Evolutionary conservation across 495 filamentous ascomycete species (phyloP).

Genomic region (Penicillium lividum): DNA sequence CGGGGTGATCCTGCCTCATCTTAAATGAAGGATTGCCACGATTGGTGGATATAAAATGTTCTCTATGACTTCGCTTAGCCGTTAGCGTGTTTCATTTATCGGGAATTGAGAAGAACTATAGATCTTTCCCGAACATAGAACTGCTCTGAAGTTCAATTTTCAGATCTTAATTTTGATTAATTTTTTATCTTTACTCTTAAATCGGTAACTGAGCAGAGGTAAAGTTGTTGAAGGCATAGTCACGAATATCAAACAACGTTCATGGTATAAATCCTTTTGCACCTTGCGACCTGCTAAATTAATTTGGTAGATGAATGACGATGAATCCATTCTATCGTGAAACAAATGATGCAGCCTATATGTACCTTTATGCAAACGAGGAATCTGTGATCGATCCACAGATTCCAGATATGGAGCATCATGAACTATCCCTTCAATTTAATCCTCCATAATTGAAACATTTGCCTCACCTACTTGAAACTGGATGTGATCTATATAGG

Average conservation of each 20-base stretch:
- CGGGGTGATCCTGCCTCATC: not conserved
- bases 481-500: not conserved
- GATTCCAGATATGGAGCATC: not conserved
- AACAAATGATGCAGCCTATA: not conserved
- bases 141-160: not conserved
- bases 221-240: too few species aligned
- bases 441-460: not conserved
- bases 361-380: not conserved
- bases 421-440: not conserved
- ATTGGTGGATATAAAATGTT: not conserved
- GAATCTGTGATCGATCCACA: not conserved
- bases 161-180: not conserved
- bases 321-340: not conserved
- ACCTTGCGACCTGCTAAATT: not conserved
- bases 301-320: not conserved
- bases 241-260: not conserved
- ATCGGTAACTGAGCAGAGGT: not conserved
- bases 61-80: conserved; percentile 5
- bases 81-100: conserved; percentile 6
- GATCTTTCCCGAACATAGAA: not conserved
- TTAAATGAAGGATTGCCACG: not conserved
- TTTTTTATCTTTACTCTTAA: not conserved
- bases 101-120: conserved; percentile 7
- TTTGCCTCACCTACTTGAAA: not conserved
- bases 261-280: not conserved